Percentiles rank a stretch among this genome's conserved stretches.
phyloP scores from a whole-genome alignment of 139 green algal species.

The Chlorella sp. region DNA sequence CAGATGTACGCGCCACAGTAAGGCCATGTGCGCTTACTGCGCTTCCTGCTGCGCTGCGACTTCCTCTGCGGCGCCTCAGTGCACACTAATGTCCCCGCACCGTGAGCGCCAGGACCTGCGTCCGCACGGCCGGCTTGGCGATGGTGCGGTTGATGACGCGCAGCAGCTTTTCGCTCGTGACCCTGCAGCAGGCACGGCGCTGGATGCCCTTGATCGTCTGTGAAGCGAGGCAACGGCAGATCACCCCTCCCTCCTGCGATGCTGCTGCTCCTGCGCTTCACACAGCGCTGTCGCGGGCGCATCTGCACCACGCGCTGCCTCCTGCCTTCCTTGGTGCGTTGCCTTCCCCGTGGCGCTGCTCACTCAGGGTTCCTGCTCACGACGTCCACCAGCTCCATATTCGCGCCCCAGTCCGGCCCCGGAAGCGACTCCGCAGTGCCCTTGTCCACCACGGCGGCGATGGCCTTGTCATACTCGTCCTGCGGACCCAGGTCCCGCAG shows the following conservation, averaged over 20 bases:
- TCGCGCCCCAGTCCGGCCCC: slow-evolving; percentile 39
- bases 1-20: no score
- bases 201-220: no score
- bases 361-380: slow-evolving; percentile 34
- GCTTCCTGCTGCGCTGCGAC: no score
- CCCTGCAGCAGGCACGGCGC: neutral
- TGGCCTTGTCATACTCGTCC: slow-evolving; percentile 28
- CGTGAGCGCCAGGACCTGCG: slow-evolving; percentile 44
- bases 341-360: no score
- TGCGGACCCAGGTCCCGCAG: neutral
- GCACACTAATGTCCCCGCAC: no score
- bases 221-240: no score
- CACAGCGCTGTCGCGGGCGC: neutral
- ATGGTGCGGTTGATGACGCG: slow-evolving; percentile 17
- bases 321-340: neutral
- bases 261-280: no score
- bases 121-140: slow-evolving; percentile 26
- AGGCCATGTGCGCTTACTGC: no score
- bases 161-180: slow-evolving; percentile 21
- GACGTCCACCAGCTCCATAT: slow-evolving; percentile 44
- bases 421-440: slow-evolving; percentile 36
- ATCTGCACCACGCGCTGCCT: neutral
- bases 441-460: slow-evolving; percentile 21
- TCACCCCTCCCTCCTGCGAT: no score
- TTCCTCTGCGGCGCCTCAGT: no score